Percentiles rank a stretch among this genome's conserved stretches.
Evolutionary conservation across 1,284 basidiomycete genomes (phyloP).

Genomic region (Ceraceosorus guamensis): DNA sequence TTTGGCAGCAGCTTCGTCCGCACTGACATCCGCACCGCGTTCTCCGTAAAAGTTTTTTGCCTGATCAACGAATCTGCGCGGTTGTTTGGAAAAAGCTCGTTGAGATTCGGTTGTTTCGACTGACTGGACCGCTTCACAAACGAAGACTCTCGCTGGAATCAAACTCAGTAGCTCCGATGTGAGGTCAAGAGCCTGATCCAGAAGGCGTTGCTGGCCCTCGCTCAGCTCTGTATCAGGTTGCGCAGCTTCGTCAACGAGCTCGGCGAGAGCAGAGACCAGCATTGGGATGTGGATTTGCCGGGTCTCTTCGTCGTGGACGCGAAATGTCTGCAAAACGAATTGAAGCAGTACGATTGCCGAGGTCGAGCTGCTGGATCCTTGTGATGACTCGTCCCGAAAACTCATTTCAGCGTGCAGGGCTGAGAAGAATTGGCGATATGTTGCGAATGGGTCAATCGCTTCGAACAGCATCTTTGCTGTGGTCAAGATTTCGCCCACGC

Average conservation of each 20-base stretch:
- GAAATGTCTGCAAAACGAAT: conserved; percentile 67
- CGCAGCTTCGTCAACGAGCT: conserved; percentile 10
- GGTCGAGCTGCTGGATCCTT: conserved; percentile 18
- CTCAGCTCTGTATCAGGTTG: conserved; percentile 7
- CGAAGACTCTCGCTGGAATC: conserved; percentile 32
- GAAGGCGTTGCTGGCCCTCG: background rate
- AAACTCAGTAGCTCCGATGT: conserved; percentile 26
- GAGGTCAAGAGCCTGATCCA: conserved; percentile 20
- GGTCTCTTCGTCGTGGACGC: conserved; percentile 71
- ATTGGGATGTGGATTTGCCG: conserved; percentile 68
- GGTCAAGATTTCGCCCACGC: conserved; percentile 59
- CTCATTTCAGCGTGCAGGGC: conserved; percentile 48
- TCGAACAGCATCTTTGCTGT: conserved; percentile 87
- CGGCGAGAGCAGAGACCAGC: conserved; percentile 19
- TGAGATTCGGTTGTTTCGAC: background rate
- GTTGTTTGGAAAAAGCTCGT: too few relatives aligned
- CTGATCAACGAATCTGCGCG: too few relatives aligned
- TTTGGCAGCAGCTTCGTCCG: too few relatives aligned
- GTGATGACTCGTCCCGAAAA: too few relatives aligned
- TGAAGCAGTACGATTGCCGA: conserved; percentile 49
- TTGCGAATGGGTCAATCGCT: conserved; percentile 75
- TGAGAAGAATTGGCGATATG: conserved; percentile 71
- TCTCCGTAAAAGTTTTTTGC: too few relatives aligned
- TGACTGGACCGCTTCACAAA: conserved; percentile 7
- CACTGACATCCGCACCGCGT: too few relatives aligned